Evolutionary conservation across 768 basidiomycete species (phyloP).

Genomic region (Suillus discolor): DNA sequence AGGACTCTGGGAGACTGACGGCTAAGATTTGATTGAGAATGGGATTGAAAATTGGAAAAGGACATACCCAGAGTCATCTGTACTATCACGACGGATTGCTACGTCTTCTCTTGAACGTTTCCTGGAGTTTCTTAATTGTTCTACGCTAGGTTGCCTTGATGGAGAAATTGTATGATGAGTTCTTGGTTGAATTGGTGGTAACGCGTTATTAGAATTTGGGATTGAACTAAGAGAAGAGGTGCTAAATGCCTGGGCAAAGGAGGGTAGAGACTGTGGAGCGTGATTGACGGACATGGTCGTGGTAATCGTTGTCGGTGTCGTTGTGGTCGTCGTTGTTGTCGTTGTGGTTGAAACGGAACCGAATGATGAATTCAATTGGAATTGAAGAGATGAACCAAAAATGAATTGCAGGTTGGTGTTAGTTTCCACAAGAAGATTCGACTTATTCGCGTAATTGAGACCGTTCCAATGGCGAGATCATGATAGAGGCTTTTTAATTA

Average conservation of each 20-base stretch:
- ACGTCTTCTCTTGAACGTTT: slow-evolving; percentile 52
- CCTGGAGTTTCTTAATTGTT: slow-evolving; percentile 25
- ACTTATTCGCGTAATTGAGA: slow-evolving; percentile 1
- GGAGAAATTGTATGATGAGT: slow-evolving; percentile 39
- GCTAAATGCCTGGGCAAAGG: slow-evolving; percentile 79
- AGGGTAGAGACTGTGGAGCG: slow-evolving; percentile 68
- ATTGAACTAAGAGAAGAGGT: slow-evolving; percentile 54
- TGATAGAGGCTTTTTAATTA: slow-evolving; percentile 3
- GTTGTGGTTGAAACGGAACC: slow-evolving; percentile 5
- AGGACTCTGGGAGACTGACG: slow-evolving; percentile 48
- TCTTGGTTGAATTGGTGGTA: slow-evolving; percentile 65
- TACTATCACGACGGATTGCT: slow-evolving; percentile 35
- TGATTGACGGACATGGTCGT: slow-evolving; percentile 46
- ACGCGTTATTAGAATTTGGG: slow-evolving; percentile 51
- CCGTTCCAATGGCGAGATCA: not conserved
- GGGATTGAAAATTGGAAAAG: slow-evolving; percentile 13
- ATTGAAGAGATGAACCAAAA: slow-evolving; percentile 1
- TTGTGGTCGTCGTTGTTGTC: not conserved
- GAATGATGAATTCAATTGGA: slow-evolving; percentile 5
- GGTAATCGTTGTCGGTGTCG: too few species aligned
- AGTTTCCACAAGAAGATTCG: not conserved
- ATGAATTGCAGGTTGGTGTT: not conserved
- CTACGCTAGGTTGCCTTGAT: slow-evolving; percentile 36
- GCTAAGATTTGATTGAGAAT: slow-evolving; percentile 28
- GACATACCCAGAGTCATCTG: slow-evolving; percentile 50